Conservation (phyloP, 2,329 filamentous ascomycete species). For the Neonectria magnoliae region DNA sequence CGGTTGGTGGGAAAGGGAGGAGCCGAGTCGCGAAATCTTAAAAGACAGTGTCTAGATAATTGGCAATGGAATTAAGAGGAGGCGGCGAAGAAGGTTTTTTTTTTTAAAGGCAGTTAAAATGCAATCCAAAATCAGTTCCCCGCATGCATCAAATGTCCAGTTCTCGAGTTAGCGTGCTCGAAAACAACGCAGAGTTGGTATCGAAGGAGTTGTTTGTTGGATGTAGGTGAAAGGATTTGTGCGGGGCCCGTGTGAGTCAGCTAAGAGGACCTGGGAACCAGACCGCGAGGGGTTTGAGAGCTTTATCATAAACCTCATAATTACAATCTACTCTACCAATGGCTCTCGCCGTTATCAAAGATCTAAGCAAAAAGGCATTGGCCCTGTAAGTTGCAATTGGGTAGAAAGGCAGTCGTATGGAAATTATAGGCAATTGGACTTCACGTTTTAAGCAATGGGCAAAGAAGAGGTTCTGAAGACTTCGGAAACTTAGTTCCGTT, state of each 20-base stretch:
- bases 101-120: conserved; percentile 16
- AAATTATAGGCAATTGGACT: not conserved
- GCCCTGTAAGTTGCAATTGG: not conserved
- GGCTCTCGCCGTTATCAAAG: not conserved
- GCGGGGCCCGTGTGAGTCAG: not conserved
- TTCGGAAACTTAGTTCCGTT: conserved; percentile 36
- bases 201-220: not conserved
- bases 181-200: no score
- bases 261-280: not conserved
- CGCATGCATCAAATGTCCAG: not conserved
- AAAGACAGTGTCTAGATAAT: conserved; percentile 8
- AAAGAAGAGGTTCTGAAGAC: not conserved
- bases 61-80: conserved; percentile 4
- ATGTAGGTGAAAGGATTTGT: not conserved
- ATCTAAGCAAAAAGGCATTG: no score
- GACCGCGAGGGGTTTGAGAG: not conserved
- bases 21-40: conserved; percentile 8
- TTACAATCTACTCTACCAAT: not conserved
- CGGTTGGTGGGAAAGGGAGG: conserved; percentile 4
- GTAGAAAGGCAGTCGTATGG: not conserved
- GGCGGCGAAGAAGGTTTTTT: conserved; percentile 15
- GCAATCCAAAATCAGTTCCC: conserved; percentile 13
- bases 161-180: not conserved
- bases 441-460: not conserved
- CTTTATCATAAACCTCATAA: not conserved